phyloP scores from a whole-genome alignment of 2,329 filamentous ascomycete genomes.

The Herpotrichia juniperi region DNA sequence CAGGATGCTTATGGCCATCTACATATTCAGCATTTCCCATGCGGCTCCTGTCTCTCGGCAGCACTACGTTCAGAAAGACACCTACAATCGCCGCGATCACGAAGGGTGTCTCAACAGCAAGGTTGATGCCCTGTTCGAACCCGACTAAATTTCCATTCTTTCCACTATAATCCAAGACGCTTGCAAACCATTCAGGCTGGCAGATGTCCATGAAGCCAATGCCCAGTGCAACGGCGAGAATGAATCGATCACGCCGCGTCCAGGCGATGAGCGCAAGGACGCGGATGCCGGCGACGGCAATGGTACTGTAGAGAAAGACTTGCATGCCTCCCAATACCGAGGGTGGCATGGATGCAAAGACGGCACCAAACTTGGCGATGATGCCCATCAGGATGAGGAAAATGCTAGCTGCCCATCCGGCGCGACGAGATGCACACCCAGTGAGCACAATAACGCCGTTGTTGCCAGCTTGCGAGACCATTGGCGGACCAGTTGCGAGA shows the following conservation, averaged over 20 bases:
- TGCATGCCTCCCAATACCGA: conserved; percentile 57
- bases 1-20: no score
- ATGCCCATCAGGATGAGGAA: conserved; percentile 36
- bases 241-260: conserved; percentile 35
- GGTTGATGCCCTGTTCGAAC: conserved; percentile 49
- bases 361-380: conserved; percentile 34
- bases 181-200: conserved; percentile 46
- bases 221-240: conserved; percentile 29
- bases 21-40: no score
- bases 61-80: conserved; percentile 50
- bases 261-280: conserved; percentile 33
- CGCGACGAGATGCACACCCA: conserved; percentile 31
- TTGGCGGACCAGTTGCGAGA: conserved; percentile 31
- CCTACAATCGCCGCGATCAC: conserved; percentile 47
- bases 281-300: conserved; percentile 32
- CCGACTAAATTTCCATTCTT: conserved; percentile 45
- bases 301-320: conserved; percentile 35
- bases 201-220: conserved; percentile 47
- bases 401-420: conserved; percentile 34
- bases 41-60: no score
- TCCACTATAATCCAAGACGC: conserved; percentile 47
- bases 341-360: conserved; percentile 36
- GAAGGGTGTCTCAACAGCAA: conserved; percentile 50
- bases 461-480: conserved; percentile 36
- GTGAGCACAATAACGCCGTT: conserved; percentile 38